phyloP scores from a whole-genome alignment of 164 flowering plant species.

The Umbilicus rupestris region DNA sequence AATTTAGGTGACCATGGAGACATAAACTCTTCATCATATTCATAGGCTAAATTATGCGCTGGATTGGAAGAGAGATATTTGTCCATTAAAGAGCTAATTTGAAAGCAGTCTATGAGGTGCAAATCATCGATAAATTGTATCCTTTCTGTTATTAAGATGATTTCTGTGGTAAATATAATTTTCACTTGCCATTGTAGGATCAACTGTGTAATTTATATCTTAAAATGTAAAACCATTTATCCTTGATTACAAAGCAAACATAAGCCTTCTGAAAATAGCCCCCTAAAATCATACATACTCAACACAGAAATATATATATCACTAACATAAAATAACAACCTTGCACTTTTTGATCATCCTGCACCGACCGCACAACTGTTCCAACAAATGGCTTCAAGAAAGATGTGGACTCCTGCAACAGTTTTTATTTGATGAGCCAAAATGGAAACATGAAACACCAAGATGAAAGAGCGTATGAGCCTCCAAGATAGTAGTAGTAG shows the following conservation, averaged over 20 bases:
- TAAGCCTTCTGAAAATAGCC: background rate
- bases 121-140: background rate
- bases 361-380: slow-evolving; percentile 89
- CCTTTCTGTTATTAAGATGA: background rate
- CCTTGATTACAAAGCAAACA: background rate
- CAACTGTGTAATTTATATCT: too few relatives aligned
- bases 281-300: too few relatives aligned
- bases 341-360: slow-evolving; percentile 87
- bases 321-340: slow-evolving; percentile 29
- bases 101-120: too few relatives aligned
- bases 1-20: background rate
- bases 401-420: slow-evolving; percentile 63
- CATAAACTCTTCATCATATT: background rate
- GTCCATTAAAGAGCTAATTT: background rate
- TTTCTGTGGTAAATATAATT: background rate
- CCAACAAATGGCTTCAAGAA: slow-evolving; percentile 75
- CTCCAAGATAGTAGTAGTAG: too few relatives aligned
- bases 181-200: background rate
- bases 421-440: background rate
- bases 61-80: background rate
- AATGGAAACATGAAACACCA: background rate
- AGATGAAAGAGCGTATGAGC: too few relatives aligned
- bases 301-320: background rate
- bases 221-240: background rate
- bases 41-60: background rate